Percentiles rank a stretch among this genome's conserved stretches.
These are phyloP conservation scores for Trichoderma atrobrunneum DNA, from an alignment of 2,329 filamentous ascomycete species.

Conservation along the genomic window DNA sequence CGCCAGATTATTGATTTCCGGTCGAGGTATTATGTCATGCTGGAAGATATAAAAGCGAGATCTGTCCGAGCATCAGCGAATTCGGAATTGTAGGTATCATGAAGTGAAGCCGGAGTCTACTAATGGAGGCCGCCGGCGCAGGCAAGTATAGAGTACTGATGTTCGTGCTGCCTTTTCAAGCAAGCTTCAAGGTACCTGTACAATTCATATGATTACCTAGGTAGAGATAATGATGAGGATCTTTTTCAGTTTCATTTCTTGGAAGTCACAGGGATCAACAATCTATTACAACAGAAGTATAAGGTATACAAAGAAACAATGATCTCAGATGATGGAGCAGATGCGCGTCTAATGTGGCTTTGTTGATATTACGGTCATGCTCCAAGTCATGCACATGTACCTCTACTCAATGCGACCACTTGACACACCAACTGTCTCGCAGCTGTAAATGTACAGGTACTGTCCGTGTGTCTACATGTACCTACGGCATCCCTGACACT, in stretches of 20 bases:
- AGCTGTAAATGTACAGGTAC: background rate
- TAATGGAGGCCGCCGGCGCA: conserved; percentile 4
- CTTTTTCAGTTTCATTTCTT: background rate
- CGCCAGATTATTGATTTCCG: background rate
- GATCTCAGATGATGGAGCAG: background rate
- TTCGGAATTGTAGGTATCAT: background rate
- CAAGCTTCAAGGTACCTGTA: background rate
- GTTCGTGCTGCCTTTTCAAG: background rate
- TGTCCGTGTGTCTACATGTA: background rate
- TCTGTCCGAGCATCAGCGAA: background rate
- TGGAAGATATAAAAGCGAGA: background rate
- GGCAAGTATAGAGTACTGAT: background rate
- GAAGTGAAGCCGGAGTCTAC: conserved; percentile 3
- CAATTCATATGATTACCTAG: background rate
- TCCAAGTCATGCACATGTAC: background rate
- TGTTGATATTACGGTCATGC: background rate
- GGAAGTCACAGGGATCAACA: background rate
- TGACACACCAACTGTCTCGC: background rate
- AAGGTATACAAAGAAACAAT: background rate
- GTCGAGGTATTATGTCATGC: too few relatives aligned
- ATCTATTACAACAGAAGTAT: background rate
- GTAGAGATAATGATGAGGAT: background rate
- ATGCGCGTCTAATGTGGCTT: background rate
- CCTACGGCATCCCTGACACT: background rate
- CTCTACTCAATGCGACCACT: background rate